A percentile compares a stretch with the other conserved stretches of the same genome.
phyloP scores from a whole-genome alignment of 1,139 yeast genomes.

The Kazachstania sp. region DNA sequence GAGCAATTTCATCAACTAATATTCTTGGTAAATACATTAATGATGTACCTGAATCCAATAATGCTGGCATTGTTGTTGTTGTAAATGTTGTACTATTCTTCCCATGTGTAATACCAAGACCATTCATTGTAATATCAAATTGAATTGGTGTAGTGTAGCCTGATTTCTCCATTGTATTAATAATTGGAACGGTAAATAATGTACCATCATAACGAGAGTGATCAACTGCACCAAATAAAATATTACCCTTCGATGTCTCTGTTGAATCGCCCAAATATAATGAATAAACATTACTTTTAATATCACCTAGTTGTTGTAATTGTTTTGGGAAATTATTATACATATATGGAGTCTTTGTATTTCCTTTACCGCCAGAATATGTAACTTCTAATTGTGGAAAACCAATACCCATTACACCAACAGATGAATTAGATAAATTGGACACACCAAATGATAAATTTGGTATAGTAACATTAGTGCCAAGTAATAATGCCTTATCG shows the following conservation, averaged over 20 bases:
- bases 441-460: conserved; percentile 50
- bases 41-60: conserved; percentile 65
- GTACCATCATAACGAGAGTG: conserved; percentile 42
- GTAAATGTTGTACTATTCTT: conserved; percentile 21
- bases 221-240: conserved; percentile 54
- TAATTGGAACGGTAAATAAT: conserved; percentile 38
- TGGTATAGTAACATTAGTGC: conserved; percentile 30
- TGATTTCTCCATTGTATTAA: conserved; percentile 30
- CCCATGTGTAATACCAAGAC: conserved; percentile 33
- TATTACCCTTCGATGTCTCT: conserved; percentile 8
- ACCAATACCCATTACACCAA: conserved; percentile 57
- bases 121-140: conserved; percentile 40
- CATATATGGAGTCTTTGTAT: conserved; percentile 16
- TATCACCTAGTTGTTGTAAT: conserved; percentile 43
- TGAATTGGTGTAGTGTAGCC: conserved; percentile 32
- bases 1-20: conserved; percentile 34
- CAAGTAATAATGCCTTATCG: conserved; percentile 37
- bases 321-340: conserved; percentile 40
- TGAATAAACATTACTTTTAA: conserved; percentile 46
- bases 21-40: conserved; percentile 43
- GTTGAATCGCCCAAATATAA: conserved; percentile 36
- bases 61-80: conserved; percentile 33
- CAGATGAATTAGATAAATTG: conserved; percentile 40
- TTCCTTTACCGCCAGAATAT: conserved; percentile 20
- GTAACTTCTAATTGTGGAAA: conserved; percentile 43